phyloP scores from a whole-genome alignment of 768 basidiomycete species.

The Mycena maculata region DNA sequence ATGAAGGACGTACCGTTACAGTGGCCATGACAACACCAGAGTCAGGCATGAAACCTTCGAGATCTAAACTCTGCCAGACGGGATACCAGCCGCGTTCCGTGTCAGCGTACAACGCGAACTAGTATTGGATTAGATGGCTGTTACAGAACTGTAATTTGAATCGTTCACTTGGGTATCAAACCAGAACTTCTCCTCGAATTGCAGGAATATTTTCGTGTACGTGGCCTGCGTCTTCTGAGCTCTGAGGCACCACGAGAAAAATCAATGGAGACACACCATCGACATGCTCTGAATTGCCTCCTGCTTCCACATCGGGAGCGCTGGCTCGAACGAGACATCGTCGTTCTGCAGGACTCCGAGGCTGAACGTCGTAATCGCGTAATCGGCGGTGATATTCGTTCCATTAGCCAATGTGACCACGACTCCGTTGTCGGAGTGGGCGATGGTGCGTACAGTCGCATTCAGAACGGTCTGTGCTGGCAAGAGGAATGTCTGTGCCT shows the following conservation, averaged over 20 bases:
- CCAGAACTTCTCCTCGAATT: constrained; percentile 72
- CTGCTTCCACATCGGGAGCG: constrained; percentile 68
- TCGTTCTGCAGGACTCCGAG: constrained; percentile 75
- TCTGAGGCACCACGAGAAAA: background rate
- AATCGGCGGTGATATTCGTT: constrained; percentile 58
- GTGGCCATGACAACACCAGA: constrained; percentile 69
- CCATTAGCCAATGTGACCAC: constrained; percentile 60
- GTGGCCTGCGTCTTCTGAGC: constrained; percentile 50
- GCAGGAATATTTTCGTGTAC: constrained; percentile 77
- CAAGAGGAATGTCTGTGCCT: constrained; percentile 67
- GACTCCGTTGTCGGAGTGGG: constrained; percentile 58
- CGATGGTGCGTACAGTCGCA: constrained; percentile 60
- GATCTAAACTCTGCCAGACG: constrained; percentile 75
- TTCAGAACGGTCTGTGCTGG: constrained; percentile 60
- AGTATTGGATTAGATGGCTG: background rate
- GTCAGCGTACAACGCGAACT: constrained; percentile 71
- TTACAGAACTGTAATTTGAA: background rate
- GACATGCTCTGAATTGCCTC: constrained; percentile 72
- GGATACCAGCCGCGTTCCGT: constrained; percentile 70
- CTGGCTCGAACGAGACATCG: constrained; percentile 71
- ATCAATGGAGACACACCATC: constrained; percentile 46
- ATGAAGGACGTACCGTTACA: constrained; percentile 49
- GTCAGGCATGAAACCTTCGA: constrained; percentile 66
- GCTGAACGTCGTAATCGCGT: constrained; percentile 76
- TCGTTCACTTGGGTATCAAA: constrained; percentile 52